Evolutionary conservation across 768 basidiomycete genomes (phyloP), one percentile per base, ranked within the genome.

Genomic region (Rhodotorula paludigena): DNA sequence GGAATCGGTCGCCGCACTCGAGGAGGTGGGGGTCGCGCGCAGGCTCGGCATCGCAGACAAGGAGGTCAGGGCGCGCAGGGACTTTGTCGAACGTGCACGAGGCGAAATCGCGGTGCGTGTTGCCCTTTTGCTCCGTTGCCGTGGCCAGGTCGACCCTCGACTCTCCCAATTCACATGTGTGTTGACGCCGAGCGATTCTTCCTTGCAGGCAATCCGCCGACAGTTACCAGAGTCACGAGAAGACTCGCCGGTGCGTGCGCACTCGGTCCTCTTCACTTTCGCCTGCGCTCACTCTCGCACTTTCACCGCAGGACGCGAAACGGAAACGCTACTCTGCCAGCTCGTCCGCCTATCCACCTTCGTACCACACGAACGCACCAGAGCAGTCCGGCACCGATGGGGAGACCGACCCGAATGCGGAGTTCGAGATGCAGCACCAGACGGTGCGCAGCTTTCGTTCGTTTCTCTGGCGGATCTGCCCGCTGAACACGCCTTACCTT

Each of bases 1-100:
- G 57, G 90, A 91, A 76, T 92, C 90, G 75, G 92, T 98, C 51
- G 87, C 85, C 77, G 89, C 92, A 48, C 89, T 96, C 1, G 93
- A 94, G 76, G 84, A 85, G 18, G 88, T 86, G 1, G 92, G 89
- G 42, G 87, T 90, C 33, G 84, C 64, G 0, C 33, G 89, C 21
- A 81, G 86, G 79, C 93, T 93, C 77, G 89, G 91, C 12, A 82
- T 98, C 52, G 84, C 86, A 49, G 86, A 89, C 59, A 76, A 79
- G 33, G 92, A 97, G 75, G 89, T 97, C 16, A 81, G 82, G 60
- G 82, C 85, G 62, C 82, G 93, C 68, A 82, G 89, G 63, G 83
- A 82, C 63, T 94, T 94, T 74, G 88, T 97, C 4, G 80, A 81
- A 36, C 82, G 85, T 62, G 87, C 92, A 47, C 85, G 85, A 68